These are phyloP conservation scores for Pythium rishiriense DNA, from an alignment of 352 stramenopile species.

Conservation along the genomic window DNA sequence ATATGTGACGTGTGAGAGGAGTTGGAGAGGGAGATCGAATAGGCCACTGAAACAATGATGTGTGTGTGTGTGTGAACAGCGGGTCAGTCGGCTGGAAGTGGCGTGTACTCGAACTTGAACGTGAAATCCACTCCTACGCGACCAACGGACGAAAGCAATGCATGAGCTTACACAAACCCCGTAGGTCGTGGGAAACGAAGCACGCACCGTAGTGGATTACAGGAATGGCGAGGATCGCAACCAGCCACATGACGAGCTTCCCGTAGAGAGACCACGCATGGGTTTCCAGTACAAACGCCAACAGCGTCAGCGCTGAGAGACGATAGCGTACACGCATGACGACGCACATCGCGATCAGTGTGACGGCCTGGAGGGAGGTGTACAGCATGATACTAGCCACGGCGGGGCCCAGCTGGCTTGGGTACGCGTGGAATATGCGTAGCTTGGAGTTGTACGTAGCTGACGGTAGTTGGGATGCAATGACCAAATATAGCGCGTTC, in stretches of 20 bases:
- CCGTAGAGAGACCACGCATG: slow-evolving; percentile 11
- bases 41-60: no score
- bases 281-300: slow-evolving; percentile 18
- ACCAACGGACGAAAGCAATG: no score
- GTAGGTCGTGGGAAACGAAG: no score
- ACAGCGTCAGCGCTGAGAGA: not conserved
- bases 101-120: no score
- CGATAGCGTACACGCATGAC: slow-evolving; percentile 19
- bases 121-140: no score
- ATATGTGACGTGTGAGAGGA: no score
- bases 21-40: no score
- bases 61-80: no score
- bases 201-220: slow-evolving; percentile 20
- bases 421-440: slow-evolving; percentile 1
- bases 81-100: no score
- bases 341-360: slow-evolving; percentile 7
- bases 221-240: slow-evolving; percentile 10
- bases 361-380: slow-evolving; percentile 11
- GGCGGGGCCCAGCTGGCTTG: not conserved
- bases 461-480: slow-evolving; percentile 4
- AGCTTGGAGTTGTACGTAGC: slow-evolving; percentile 13
- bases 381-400: slow-evolving; percentile 14
- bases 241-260: slow-evolving; percentile 18
- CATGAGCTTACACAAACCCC: no score
- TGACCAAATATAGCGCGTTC: not conserved